Evolutionary conservation across 2,329 filamentous ascomycete genomes (phyloP), one percentile per base, ranked within the genome.

Genomic region (Albophoma yamanashiensis): DNA sequence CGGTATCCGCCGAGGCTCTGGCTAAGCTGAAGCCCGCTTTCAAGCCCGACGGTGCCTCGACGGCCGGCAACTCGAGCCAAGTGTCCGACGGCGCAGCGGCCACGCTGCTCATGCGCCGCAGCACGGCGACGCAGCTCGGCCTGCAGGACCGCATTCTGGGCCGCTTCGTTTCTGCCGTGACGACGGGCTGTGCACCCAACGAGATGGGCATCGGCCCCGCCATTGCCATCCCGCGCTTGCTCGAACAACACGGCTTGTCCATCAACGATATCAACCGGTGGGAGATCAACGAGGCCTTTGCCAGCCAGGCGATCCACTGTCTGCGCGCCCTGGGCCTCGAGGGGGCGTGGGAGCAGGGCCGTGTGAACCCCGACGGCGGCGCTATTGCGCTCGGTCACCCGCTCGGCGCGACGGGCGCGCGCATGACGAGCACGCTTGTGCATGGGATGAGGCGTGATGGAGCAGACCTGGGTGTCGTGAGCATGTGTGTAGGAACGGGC

Each of bases 121-220:
- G 84, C 66, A 92, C 88, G 0, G 92, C 92, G 0, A 84, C 82
- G 0, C 82, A 84, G 59, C 81, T 96, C 0, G 91, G 91, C 0
- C 79, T 96, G 1, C 74, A 79, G 17, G 80, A 78, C 7, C 79
- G 78, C 36, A 90, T 96, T 68, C 86, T 95, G 61, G 92, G 89
- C 42, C 91, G 89, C 72, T 97, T 92, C 78, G 89, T 92, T 0
- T 87, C 83, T 0, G 88, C 89, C 1, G 82, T 86, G 38, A 87
- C 90, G 14, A 85, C 86, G 0, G 92, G 93, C 15, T 95, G 91
- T 71, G 80, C 79, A 58, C 92, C 93, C 0, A 91, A 96, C 69
- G 92, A 96, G 80, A 97, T 97, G 93, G 92, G 93, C 45, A 80
- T 97, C 61, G 92, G 93, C 0, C 92, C 93, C 0, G 91, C 91